Percentiles rank a stretch among this genome's conserved stretches.
Conservation (phyloP, 2,329 filamentous ascomycete genomes). For the Fusarium sarcochroum region DNA sequence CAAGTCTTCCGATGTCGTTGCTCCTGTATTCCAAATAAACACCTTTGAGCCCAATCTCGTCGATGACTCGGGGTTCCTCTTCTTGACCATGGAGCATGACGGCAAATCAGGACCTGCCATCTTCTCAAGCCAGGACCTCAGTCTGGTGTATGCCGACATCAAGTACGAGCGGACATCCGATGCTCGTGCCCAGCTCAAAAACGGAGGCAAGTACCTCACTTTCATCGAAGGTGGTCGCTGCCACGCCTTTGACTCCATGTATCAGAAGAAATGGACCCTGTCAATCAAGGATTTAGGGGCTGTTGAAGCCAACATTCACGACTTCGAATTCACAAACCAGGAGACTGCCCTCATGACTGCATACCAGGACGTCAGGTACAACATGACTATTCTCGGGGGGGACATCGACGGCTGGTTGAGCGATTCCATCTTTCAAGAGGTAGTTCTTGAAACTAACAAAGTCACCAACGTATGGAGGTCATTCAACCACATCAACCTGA, state of each 20-base stretch:
- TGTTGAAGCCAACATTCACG: constrained; percentile 40
- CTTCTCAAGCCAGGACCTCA: constrained; percentile 44
- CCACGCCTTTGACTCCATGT: constrained; percentile 40
- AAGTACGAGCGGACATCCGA: constrained; percentile 39
- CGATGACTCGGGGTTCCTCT: constrained; percentile 40
- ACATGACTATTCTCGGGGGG: constrained; percentile 39
- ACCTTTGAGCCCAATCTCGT: constrained; percentile 34
- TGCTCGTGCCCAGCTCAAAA: constrained; percentile 37
- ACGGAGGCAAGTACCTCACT: constrained; percentile 38
- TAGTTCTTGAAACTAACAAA: constrained; percentile 41
- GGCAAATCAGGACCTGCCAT: constrained; percentile 41
- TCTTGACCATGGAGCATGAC: constrained; percentile 34
- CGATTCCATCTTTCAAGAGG: constrained; percentile 44
- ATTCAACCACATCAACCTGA: constrained; percentile 42
- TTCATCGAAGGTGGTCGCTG: constrained; percentile 43
- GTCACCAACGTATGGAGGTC: constrained; percentile 46
- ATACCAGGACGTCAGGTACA: constrained; percentile 44
- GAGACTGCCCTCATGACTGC: constrained; percentile 42
- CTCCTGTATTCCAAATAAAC: constrained; percentile 44
- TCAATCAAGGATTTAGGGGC: constrained; percentile 30
- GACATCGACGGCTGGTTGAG: constrained; percentile 42
- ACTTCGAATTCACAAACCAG: constrained; percentile 42
- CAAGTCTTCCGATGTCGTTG: constrained; percentile 35
- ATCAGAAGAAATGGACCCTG: constrained; percentile 41
- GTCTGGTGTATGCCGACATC: constrained; percentile 43